Evolutionary conservation across 495 filamentous ascomycete species (phyloP).

Genomic region (Usnea hakonensis): DNA sequence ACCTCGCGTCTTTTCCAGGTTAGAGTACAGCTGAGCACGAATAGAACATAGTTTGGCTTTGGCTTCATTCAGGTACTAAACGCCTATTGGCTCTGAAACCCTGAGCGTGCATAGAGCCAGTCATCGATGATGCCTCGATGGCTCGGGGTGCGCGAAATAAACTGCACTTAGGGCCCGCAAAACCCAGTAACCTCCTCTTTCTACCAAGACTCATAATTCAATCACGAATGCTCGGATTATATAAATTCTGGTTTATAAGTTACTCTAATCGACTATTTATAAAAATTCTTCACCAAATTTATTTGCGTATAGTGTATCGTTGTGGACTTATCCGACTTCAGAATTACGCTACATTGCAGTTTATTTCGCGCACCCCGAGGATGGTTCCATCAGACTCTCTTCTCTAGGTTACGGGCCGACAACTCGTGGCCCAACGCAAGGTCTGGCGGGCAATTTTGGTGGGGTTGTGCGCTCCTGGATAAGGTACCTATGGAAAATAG

Average conservation of each 20-base stretch:
- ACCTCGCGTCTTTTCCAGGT: not conserved
- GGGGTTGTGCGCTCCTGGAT: not conserved
- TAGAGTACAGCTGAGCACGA: constrained; percentile 2
- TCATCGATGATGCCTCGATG: constrained; percentile 9
- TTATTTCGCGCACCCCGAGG: no score
- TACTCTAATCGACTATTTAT: no score
- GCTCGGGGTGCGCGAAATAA: no score
- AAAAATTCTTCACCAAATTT: no score
- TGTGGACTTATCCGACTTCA: no score
- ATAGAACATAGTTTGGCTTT: not conserved
- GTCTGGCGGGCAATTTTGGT: constrained; percentile 7
- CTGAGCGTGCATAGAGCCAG: constrained; percentile 8
- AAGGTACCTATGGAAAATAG: not conserved
- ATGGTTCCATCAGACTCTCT: not conserved
- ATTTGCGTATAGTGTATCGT: no score
- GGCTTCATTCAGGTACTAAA: not conserved
- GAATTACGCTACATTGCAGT: no score
- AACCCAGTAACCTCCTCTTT: no score
- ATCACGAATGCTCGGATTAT: no score
- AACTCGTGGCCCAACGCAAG: constrained; percentile 15
- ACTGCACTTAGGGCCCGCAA: no score
- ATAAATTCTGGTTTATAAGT: no score
- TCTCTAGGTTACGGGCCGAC: constrained; percentile 21
- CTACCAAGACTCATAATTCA: no score
- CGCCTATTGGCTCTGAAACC: constrained; percentile 7